Conservation (phyloP, 129 eudicot genomes). For the Helianthus tuberosus region DNA sequence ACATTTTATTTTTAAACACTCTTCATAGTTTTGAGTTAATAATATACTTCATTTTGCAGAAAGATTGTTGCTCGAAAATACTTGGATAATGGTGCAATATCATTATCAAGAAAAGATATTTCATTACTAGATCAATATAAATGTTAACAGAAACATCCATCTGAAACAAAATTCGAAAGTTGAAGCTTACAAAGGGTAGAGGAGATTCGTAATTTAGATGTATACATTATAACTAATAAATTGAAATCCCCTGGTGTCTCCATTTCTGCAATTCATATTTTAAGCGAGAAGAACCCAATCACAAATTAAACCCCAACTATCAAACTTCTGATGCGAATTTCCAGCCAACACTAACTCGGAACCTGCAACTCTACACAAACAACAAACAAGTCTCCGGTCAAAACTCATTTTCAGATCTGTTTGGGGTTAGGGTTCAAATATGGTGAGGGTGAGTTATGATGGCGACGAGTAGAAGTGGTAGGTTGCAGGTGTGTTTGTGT, state of each 20-base stretch:
- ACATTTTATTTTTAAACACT: neutral
- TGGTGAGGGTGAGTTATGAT: too few relatives aligned
- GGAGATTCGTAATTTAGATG: slow-evolving; percentile 19
- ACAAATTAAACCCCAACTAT: too few relatives aligned
- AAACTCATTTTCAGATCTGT: too few relatives aligned
- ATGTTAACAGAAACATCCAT: slow-evolving; percentile 34
- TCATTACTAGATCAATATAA: neutral
- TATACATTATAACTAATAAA: slow-evolving; percentile 11
- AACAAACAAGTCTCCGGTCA: too few relatives aligned
- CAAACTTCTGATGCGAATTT: too few relatives aligned
- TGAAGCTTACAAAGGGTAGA: slow-evolving; percentile 25
- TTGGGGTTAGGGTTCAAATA: too few relatives aligned
- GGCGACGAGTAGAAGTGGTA: too few relatives aligned
- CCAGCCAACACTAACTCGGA: too few relatives aligned
- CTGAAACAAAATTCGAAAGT: slow-evolving; percentile 24
- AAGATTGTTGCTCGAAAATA: slow-evolving; percentile 58
- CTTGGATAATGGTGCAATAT: slow-evolving; percentile 62
- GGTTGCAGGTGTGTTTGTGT: too few relatives aligned
- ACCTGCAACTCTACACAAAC: too few relatives aligned
- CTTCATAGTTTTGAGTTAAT: neutral
- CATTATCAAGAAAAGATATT: slow-evolving; percentile 49
- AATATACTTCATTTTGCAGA: slow-evolving; percentile 37
- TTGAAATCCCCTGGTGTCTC: neutral
- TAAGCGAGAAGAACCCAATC: too few relatives aligned
- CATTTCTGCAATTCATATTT: too few relatives aligned